These are phyloP conservation scores for Neonectria coccinea DNA, from an alignment of 2,329 filamentous ascomycete species.

Conservation along the genomic window DNA sequence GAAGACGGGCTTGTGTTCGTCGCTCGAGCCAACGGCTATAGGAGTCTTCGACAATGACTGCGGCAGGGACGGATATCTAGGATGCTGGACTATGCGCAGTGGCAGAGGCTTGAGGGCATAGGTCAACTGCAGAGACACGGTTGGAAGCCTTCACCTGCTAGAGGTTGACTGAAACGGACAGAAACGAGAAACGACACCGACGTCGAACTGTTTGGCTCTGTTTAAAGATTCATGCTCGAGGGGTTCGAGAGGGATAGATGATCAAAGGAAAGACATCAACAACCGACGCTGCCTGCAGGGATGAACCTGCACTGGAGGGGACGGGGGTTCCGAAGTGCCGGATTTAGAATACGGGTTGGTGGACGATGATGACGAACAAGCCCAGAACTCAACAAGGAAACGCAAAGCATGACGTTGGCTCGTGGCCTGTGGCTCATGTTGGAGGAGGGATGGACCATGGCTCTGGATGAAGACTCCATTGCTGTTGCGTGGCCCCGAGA, in stretches of 20 bases:
- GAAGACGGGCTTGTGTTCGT: not conserved
- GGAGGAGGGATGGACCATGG: not conserved
- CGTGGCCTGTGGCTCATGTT: not conserved
- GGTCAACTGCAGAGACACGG: not conserved
- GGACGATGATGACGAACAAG: not conserved
- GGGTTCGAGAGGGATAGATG: not conserved
- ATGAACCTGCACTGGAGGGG: not conserved
- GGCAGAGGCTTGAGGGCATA: not conserved
- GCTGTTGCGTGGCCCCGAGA: not conserved
- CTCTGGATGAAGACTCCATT: not conserved
- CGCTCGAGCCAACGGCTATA: not conserved
- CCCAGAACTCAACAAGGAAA: too few species aligned
- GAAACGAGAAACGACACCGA: too few species aligned
- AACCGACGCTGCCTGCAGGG: not conserved
- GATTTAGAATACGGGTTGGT: slow-evolving; percentile 3
- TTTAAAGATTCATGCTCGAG: too few species aligned
- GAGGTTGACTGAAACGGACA: too few species aligned
- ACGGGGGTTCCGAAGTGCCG: not conserved
- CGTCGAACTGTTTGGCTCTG: not conserved
- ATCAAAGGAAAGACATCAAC: not conserved
- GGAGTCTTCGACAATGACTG: not conserved
- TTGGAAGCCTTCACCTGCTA: not conserved
- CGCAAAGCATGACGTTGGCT: not conserved
- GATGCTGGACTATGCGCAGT: not conserved
- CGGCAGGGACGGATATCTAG: not conserved